Evolutionary conservation across 768 basidiomycete species (phyloP).

Genomic region (Tylopilus sp.): DNA sequence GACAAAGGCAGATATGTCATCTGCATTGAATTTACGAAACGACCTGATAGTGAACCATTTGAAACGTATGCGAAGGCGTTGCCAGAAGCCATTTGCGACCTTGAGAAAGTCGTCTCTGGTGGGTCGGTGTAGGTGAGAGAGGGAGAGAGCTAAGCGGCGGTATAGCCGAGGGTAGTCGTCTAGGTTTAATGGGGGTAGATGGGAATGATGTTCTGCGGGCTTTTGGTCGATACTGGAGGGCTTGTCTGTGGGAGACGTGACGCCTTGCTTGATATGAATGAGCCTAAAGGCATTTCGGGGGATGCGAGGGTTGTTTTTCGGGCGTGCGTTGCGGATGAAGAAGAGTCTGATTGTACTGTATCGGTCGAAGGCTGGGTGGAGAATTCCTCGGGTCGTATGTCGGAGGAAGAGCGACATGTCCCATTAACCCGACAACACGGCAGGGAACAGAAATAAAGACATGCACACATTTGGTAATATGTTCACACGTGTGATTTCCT

Average conservation of each 20-base stretch:
- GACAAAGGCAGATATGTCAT: constrained; percentile 94
- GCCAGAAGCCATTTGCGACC: constrained; percentile 87
- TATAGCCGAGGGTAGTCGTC: constrained; percentile 82
- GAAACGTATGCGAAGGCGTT: constrained; percentile 85
- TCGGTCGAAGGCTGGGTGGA: constrained; percentile 43
- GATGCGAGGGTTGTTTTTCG: not conserved
- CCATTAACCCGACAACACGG: not conserved
- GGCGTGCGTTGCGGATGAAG: constrained; percentile 36
- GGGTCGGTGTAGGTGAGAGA: constrained; percentile 76
- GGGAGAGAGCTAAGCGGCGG: constrained; percentile 68
- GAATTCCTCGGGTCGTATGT: constrained; percentile 24
- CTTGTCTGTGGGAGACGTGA: constrained; percentile 4
- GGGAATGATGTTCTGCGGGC: constrained; percentile 1
- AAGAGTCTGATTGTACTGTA: constrained; percentile 58
- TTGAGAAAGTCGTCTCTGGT: constrained; percentile 87
- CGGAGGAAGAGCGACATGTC: constrained; percentile 16
- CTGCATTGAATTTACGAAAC: constrained; percentile 92
- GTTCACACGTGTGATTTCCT: not conserved
- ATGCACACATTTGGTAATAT: not conserved
- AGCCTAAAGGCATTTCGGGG: constrained; percentile 3
- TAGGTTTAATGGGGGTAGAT: constrained; percentile 36
- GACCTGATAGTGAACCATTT: constrained; percentile 97
- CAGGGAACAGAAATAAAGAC: not conserved
- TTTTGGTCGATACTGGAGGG: constrained; percentile 8
- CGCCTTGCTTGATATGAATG: constrained; percentile 12